phyloP scores from a whole-genome alignment of 2,329 filamentous ascomycete genomes.

The Fusarium armeniacum region DNA sequence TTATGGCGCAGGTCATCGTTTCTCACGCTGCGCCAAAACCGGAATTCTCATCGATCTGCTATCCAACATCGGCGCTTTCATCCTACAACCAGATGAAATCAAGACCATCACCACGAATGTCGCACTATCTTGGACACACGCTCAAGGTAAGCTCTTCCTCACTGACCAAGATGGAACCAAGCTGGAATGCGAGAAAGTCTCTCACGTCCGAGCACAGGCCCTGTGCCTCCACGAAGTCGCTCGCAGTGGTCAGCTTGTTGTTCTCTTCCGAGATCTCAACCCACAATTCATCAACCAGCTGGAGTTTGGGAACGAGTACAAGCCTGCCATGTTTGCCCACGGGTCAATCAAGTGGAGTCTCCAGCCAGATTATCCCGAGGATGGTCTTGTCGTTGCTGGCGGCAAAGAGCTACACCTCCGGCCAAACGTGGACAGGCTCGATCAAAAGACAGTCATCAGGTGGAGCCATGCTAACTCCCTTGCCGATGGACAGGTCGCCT shows the following conservation, averaged over 20 bases:
- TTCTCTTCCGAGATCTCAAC: background rate
- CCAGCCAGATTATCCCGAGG: background rate
- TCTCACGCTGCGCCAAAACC: background rate
- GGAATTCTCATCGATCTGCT: background rate
- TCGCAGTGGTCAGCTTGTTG: rapidly evolving
- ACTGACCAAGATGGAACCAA: background rate
- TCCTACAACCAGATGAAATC: background rate
- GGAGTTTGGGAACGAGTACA: background rate
- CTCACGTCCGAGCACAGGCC: background rate
- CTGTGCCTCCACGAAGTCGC: background rate
- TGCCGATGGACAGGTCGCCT: background rate
- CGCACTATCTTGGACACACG: background rate
- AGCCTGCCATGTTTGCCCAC: background rate
- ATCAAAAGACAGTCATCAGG: background rate
- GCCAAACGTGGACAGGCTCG: background rate
- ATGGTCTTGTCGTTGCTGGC: background rate
- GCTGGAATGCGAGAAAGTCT: background rate
- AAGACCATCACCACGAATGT: background rate
- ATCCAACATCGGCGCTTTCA: background rate
- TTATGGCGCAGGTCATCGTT: background rate
- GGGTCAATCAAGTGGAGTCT: background rate
- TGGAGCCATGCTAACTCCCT: background rate
- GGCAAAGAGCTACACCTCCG: background rate
- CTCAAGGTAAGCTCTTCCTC: background rate
- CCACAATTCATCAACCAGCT: background rate